Conservation (phyloP, 176 grass and related monocot species). For the Cocos nucifera region DNA sequence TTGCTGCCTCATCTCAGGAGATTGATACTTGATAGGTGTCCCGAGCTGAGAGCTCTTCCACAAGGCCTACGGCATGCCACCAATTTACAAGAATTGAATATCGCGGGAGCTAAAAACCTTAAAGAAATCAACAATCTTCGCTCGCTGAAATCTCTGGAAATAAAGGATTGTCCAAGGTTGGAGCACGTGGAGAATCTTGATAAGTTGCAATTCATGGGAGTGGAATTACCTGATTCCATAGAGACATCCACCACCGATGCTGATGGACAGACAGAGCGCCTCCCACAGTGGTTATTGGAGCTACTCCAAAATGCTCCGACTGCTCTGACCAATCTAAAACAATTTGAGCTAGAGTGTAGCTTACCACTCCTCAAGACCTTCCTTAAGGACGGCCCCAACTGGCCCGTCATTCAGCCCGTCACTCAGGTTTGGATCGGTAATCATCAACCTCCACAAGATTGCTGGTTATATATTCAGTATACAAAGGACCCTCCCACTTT, state of each 20-base stretch:
- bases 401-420: too few species aligned
- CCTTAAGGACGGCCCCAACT: too few species aligned
- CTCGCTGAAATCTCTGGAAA: slow-evolving; percentile 27
- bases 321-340: too few species aligned
- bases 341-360: too few species aligned
- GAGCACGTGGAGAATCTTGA: slow-evolving; percentile 54
- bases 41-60: slow-evolving; percentile 55
- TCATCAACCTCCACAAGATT: too few species aligned
- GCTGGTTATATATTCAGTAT: too few species aligned
- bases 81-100: slow-evolving; percentile 25
- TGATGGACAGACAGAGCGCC: slow-evolving; percentile 68
- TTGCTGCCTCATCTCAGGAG: too few species aligned
- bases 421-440: too few species aligned
- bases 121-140: slow-evolving; percentile 51
- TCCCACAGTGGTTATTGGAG: slow-evolving; percentile 57
- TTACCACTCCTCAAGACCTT: too few species aligned
- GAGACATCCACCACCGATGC: slow-evolving; percentile 69
- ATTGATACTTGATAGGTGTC: too few species aligned
- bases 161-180: slow-evolving; percentile 55
- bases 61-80: slow-evolving; percentile 38
- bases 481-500: too few species aligned
- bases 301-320: slow-evolving; percentile 28
- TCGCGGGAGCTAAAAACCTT: slow-evolving; percentile 39
- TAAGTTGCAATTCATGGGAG: slow-evolving; percentile 6
- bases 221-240: not conserved